These are phyloP conservation scores for Rhipidocladum racemiflorum DNA, from an alignment of 176 grass and related monocot species.

Conservation along the genomic window DNA sequence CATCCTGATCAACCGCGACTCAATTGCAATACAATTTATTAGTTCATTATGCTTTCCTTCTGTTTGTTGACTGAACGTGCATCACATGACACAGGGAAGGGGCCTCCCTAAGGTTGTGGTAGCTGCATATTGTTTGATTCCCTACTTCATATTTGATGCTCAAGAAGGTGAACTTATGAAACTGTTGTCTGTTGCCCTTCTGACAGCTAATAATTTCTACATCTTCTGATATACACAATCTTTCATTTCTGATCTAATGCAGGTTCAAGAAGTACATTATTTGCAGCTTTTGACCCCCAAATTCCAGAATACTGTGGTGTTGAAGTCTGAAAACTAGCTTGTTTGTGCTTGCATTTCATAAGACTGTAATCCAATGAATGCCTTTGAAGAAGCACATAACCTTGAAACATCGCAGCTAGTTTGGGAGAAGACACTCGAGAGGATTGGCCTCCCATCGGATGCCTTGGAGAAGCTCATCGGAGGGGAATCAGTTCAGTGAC, in stretches of 20 bases:
- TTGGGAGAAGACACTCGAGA: constrained; percentile 89
- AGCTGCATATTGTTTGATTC: constrained; percentile 73
- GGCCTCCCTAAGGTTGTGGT: constrained; percentile 79
- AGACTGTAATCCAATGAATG: constrained; percentile 82
- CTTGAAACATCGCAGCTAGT: constrained; percentile 59
- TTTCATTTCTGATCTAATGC: constrained; percentile 17
- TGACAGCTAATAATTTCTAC: not conserved
- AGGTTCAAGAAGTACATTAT: constrained; percentile 87
- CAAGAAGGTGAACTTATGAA: constrained; percentile 58
- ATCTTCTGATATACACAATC: constrained; percentile 11
- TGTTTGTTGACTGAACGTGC: not conserved
- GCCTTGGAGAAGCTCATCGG: constrained; percentile 72
- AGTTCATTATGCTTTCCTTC: not conserved
- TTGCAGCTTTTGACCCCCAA: constrained; percentile 82
- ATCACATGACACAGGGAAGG: constrained; percentile 58
- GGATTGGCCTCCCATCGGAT: constrained; percentile 68
- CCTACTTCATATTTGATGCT: constrained; percentile 93
- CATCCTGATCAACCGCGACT: not conserved
- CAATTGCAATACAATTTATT: not conserved
- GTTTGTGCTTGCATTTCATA: constrained; percentile 83
- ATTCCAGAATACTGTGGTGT: constrained; percentile 73
- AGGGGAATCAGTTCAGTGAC: constrained; percentile 63
- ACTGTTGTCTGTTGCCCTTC: not conserved
- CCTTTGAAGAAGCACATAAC: constrained; percentile 91
- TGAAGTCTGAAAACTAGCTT: constrained; percentile 93